These are phyloP conservation scores for Phytophthora pini DNA, from an alignment of 352 stramenopile genomes.

Conservation along the genomic window DNA sequence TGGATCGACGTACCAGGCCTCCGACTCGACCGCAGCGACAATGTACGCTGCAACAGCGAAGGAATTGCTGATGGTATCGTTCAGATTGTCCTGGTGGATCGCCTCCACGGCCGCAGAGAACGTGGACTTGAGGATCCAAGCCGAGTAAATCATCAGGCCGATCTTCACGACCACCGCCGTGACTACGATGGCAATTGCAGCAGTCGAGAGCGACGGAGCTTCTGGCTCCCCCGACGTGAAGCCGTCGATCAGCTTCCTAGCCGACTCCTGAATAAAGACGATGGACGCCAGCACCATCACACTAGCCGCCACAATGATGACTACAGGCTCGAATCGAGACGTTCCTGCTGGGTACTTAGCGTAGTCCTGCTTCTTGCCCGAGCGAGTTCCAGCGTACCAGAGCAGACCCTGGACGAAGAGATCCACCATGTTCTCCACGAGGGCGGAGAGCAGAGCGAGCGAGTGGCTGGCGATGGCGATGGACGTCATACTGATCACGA, in stretches of 20 bases:
- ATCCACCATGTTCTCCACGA: conserved; percentile 94
- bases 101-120: conserved; percentile 58
- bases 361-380: conserved; percentile 73
- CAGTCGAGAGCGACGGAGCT: conserved; percentile 84
- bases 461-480: conserved; percentile 81
- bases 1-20: conserved; percentile 91
- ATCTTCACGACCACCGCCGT: conserved; percentile 74
- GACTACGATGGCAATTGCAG: conserved; percentile 84
- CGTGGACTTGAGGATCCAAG: conserved; percentile 59
- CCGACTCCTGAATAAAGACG: conserved; percentile 75
- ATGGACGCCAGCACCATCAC: conserved; percentile 93
- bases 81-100: conserved; percentile 94
- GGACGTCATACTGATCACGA: conserved; percentile 71
- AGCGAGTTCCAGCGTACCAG: conserved; percentile 87
- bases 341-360: conserved; percentile 93
- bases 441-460: conserved; percentile 90
- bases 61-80: conserved; percentile 93
- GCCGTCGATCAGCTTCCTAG: conserved; percentile 53
- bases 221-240: conserved; percentile 65
- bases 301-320: conserved; percentile 92
- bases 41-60: conserved; percentile 88
- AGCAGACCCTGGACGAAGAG: conserved; percentile 92
- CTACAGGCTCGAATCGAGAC: conserved; percentile 91
- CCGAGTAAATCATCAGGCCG: conserved; percentile 67
- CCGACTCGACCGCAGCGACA: conserved; percentile 47